Evolutionary conservation across 2,329 filamentous ascomycete genomes (phyloP).

Genomic region (Ophiostoma montium): DNA sequence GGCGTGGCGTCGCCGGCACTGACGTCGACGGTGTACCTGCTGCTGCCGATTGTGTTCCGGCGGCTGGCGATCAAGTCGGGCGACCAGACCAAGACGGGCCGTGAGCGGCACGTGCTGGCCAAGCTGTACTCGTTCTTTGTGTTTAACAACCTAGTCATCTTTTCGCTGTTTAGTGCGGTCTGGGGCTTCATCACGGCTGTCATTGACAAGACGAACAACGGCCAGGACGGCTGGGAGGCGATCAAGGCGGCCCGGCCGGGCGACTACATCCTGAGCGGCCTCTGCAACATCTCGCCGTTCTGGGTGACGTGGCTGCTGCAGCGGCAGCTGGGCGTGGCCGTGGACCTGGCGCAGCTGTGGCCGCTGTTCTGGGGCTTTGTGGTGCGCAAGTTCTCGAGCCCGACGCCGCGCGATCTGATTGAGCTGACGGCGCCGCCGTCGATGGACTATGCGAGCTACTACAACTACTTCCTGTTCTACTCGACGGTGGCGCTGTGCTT

Average conservation of each 20-base stretch:
- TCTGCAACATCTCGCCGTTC: constrained; percentile 75
- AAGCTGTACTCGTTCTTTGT: constrained; percentile 94
- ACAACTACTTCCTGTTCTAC: constrained; percentile 97
- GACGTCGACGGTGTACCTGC: constrained; percentile 73
- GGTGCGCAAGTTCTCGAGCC: constrained; percentile 67
- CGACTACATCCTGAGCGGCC: constrained; percentile 44
- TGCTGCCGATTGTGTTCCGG: constrained; percentile 83
- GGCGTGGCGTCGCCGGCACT: constrained; percentile 82
- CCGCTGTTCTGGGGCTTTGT: constrained; percentile 75
- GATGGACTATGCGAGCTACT: constrained; percentile 93
- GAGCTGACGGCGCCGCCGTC: constrained; percentile 82
- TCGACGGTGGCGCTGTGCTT: constrained; percentile 79
- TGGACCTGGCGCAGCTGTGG: constrained; percentile 83
- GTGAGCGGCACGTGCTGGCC: constrained; percentile 78
- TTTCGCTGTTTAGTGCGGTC: constrained; percentile 76
- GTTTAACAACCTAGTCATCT: constrained; percentile 91
- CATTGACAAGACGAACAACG: constrained; percentile 39
- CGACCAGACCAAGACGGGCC: constrained; percentile 80
- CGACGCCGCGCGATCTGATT: constrained; percentile 82
- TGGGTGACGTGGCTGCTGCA: constrained; percentile 93
- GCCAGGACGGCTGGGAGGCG: constrained; percentile 52
- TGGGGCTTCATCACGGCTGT: constrained; percentile 61
- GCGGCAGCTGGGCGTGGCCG: constrained; percentile 82
- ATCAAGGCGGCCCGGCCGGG: constrained; percentile 52
- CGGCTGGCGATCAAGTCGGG: constrained; percentile 70